Evolutionary conservation across 352 stramenopile species (phyloP).

Genomic region (Pythium rhizo-oryzae): DNA sequence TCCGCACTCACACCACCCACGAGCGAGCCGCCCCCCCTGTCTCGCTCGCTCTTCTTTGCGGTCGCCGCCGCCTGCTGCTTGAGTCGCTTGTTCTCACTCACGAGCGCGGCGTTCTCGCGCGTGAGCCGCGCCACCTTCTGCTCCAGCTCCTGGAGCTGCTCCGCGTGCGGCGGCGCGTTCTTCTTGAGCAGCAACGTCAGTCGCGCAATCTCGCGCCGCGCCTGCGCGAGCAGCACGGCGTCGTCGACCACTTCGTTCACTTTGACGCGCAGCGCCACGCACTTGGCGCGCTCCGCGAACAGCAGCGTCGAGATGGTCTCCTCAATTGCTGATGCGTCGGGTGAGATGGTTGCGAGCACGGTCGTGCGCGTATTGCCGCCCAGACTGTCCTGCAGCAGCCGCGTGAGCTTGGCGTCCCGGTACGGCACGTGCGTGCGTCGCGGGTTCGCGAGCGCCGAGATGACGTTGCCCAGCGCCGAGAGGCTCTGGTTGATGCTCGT

Average conservation of each 20-base stretch:
- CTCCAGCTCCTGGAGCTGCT: conserved; percentile 45
- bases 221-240: conserved; percentile 70
- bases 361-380: conserved; percentile 90
- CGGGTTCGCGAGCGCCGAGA: conserved; percentile 76
- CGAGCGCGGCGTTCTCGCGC: conserved; percentile 43
- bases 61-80: conserved; percentile 29
- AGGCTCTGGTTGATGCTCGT: conserved; percentile 93
- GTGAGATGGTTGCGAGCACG: conserved; percentile 90
- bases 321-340: conserved; percentile 72
- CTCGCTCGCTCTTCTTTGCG: conserved; percentile 14
- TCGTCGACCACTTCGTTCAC: conserved; percentile 87
- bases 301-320: conserved; percentile 92
- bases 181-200: conserved; percentile 67
- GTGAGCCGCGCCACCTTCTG: conserved; percentile 38
- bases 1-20: no score
- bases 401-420: conserved; percentile 97
- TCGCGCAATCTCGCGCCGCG: conserved; percentile 68
- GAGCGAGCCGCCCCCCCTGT: neutral
- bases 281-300: conserved; percentile 87
- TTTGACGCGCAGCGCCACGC: conserved; percentile 71
- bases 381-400: conserved; percentile 86
- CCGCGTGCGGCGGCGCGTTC: conserved; percentile 23
- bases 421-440: conserved; percentile 93
- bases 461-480: conserved; percentile 90
- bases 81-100: conserved; percentile 54